These are phyloP conservation scores for Clarkia xantiana DNA, from an alignment of 345 rosid genomes.

Conservation along the genomic window DNA sequence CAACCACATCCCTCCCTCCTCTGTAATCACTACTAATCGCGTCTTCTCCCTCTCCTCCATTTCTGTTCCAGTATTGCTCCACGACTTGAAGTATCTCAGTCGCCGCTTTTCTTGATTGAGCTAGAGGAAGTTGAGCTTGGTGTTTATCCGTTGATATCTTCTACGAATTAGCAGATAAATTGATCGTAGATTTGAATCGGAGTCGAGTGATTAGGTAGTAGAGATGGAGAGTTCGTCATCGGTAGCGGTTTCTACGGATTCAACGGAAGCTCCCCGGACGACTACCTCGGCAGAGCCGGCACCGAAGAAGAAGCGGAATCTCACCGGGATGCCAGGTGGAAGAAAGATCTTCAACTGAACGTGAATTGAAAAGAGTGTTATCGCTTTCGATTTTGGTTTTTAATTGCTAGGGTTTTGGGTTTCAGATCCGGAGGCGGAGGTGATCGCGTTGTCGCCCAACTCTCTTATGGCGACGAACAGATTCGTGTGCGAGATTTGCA, in stretches of 20 bases:
- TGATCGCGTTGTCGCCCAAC: conserved; percentile 53
- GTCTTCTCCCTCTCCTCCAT: not conserved
- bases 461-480: conserved; percentile 47
- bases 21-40: not conserved
- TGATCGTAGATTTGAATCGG: no score
- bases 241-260: conserved; percentile 28
- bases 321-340: conserved; percentile 76
- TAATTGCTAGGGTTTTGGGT: no score
- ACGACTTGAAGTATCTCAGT: conserved; percentile 8
- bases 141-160: conserved; percentile 10
- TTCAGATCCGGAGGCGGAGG: conserved; percentile 66
- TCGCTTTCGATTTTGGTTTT: no score
- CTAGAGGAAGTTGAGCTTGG: not conserved
- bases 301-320: conserved; percentile 55
- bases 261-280: conserved; percentile 18
- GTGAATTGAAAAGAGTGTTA: no score
- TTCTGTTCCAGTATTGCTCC: not conserved
- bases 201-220: not conserved
- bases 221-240: conserved; percentile 29
- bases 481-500: conserved; percentile 73
- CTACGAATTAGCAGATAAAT: not conserved
- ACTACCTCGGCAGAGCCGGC: conserved; percentile 11
- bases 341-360: no score
- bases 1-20: conserved; percentile 1
- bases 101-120: conserved; percentile 9